Base-by-base conservation (phyloP, 352 stramenopile species). In the Peronospora destructor region DNA sequence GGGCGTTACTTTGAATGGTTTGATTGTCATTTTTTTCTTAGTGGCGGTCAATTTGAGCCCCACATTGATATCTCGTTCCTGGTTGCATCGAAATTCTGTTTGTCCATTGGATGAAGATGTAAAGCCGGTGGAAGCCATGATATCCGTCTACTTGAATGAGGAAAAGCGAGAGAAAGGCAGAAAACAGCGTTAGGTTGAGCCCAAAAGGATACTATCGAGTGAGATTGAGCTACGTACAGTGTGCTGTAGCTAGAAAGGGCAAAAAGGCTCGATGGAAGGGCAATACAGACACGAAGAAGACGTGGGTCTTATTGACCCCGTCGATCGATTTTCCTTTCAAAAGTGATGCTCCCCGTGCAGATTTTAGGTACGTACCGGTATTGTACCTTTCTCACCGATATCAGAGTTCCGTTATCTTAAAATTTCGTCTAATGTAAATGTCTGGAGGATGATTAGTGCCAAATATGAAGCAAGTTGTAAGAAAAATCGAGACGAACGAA, bases 11-110 rank as follows among this genome's bases (percentile, higher is more conserved):
- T 90, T 90, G 49, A 92, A 92, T 0, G 81, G 81, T 44, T 90
- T 90, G 53, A 92, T 92, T 42, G 71, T 83, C 64, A 92, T 80
- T 53, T 92, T 92, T 71, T 89, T 90, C 58, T 74, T 74, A 39
- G 66, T 74, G 28, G 59, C 43, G 21, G 52, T 54, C 11, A 71
- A 17, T 35, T 59, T 61, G 0, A 51, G 25, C 3, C 57, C 51
- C 2, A 32, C 56, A 39, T 50, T 63, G 43, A 26, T 59, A 42
- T 57, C 61, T 6, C 65, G 61, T 45, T 74, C 65, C 37, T 61
- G 61, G 30, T 71, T 68, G 30, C 55, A 47, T 25, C 44, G 53
- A 38, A 66, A 74, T 23, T 49, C 50, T 36, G 62, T 45, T 46
- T 42, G 57, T 0, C 61, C 57, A 36, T 67, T 66, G 16, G 54